Percentiles rank a stretch among this genome's conserved stretches.
Evolutionary conservation across 2,329 filamentous ascomycete genomes (phyloP).

Genomic region (Fusarium sp.): DNA sequence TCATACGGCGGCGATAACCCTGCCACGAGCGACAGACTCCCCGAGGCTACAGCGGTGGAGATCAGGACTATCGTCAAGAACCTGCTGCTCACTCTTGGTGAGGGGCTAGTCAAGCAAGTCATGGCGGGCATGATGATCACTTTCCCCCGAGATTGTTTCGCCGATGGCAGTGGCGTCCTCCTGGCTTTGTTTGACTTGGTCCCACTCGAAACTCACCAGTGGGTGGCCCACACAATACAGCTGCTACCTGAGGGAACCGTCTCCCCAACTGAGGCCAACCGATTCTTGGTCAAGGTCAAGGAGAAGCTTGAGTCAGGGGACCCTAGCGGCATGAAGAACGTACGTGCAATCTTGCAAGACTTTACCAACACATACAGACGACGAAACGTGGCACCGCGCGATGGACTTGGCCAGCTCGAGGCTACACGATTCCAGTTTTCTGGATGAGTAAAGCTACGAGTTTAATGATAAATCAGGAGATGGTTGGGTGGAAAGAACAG

Average conservation of each 20-base stretch:
- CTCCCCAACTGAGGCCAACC: slow-evolving; percentile 82
- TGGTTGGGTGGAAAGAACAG: slow-evolving; percentile 1
- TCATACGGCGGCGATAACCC: slow-evolving; percentile 86
- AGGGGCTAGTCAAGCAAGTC: slow-evolving; percentile 85
- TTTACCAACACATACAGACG: slow-evolving; percentile 96
- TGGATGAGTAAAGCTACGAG: slow-evolving; percentile 48
- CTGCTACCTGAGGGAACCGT: slow-evolving; percentile 88
- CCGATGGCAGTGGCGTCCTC: slow-evolving; percentile 93
- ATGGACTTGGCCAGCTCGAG: slow-evolving; percentile 89
- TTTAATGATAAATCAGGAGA: slow-evolving; percentile 5
- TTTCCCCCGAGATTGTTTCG: slow-evolving; percentile 95
- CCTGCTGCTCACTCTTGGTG: slow-evolving; percentile 78
- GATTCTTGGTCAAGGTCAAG: slow-evolving; percentile 83
- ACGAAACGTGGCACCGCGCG: slow-evolving; percentile 93
- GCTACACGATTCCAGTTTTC: slow-evolving; percentile 87
- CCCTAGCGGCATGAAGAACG: slow-evolving; percentile 74
- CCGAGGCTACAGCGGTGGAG: slow-evolving; percentile 73
- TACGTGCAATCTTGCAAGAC: slow-evolving; percentile 89
- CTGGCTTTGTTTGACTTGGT: slow-evolving; percentile 89
- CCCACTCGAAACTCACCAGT: slow-evolving; percentile 81
- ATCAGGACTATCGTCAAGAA: slow-evolving; percentile 80
- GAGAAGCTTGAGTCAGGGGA: slow-evolving; percentile 79
- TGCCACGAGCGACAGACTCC: slow-evolving; percentile 70
- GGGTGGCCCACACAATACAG: slow-evolving; percentile 86
- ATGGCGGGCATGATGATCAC: slow-evolving; percentile 99